Evolutionary conservation across 768 basidiomycete species (phyloP).

Genomic region (Mycena alexandri): DNA sequence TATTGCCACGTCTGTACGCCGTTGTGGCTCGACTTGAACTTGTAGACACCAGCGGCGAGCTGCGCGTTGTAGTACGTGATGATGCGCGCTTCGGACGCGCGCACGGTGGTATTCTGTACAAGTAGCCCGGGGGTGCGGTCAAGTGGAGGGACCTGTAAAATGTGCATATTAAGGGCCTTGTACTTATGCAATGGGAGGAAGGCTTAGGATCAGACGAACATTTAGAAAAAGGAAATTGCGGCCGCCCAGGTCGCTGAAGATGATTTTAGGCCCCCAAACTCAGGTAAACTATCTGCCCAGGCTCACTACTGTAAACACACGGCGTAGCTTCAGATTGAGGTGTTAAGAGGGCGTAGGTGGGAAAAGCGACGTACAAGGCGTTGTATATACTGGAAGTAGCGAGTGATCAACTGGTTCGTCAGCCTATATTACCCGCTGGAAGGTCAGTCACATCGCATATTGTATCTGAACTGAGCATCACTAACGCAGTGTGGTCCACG

Average conservation of each 20-base stretch:
- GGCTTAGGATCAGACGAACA: slow-evolving; percentile 55
- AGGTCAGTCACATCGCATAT: slow-evolving; percentile 8
- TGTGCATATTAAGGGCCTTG: slow-evolving; percentile 5
- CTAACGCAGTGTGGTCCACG: slow-evolving; percentile 43
- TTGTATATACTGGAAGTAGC: slow-evolving; percentile 50
- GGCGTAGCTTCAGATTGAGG: slow-evolving; percentile 9
- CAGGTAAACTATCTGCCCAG: neutral
- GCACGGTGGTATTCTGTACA: slow-evolving; percentile 49
- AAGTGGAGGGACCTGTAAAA: slow-evolving; percentile 18
- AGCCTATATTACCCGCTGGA: slow-evolving; percentile 40
- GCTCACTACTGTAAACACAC: slow-evolving; percentile 39
- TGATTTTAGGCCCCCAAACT: neutral
- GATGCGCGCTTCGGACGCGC: slow-evolving; percentile 39
- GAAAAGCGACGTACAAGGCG: slow-evolving; percentile 41
- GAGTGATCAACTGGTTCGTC: slow-evolving; percentile 46
- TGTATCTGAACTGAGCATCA: neutral
- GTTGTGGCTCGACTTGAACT: slow-evolving; percentile 3
- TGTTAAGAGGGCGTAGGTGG: neutral
- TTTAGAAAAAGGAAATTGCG: slow-evolving; percentile 62
- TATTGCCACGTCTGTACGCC: slow-evolving; percentile 45
- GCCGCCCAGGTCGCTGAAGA: slow-evolving; percentile 49
- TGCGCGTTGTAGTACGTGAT: slow-evolving; percentile 41
- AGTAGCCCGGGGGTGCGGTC: slow-evolving; percentile 48
- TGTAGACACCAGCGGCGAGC: slow-evolving; percentile 12
- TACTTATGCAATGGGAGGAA: slow-evolving; percentile 46